Evolutionary conservation across 2,329 filamentous ascomycete species (phyloP).

Genomic region (Aspergillus persii): DNA sequence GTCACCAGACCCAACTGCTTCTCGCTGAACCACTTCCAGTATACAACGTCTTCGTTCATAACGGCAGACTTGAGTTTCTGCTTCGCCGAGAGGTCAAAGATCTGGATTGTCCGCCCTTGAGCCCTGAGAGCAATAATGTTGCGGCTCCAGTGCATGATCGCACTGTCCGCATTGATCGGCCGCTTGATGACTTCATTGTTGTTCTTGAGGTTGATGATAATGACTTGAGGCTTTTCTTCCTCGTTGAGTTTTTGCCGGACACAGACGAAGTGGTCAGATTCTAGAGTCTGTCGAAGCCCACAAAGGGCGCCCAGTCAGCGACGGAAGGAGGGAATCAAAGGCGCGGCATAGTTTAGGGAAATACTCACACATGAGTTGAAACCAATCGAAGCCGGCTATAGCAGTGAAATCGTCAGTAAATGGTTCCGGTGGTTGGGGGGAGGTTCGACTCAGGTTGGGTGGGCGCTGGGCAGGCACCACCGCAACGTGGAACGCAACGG

Average conservation of each 20-base stretch:
- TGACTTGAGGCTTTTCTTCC: constrained; percentile 81
- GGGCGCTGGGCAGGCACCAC: constrained; percentile 14
- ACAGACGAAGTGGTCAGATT: constrained; percentile 96
- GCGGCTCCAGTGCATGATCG: constrained; percentile 97
- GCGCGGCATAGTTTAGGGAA: background rate
- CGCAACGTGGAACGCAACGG: constrained; percentile 5
- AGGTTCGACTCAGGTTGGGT: background rate
- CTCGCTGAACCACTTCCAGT: constrained; percentile 99
- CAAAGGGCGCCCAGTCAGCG: constrained; percentile 20
- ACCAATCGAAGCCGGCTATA: constrained; percentile 69
- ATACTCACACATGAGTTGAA: constrained; percentile 80
- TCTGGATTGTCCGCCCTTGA: constrained; percentile 89
- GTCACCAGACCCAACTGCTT: constrained; percentile 85
- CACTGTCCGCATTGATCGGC: constrained; percentile 98
- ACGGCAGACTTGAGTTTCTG: constrained; percentile 94
- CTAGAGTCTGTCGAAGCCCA: constrained; percentile 70
- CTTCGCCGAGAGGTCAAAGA: constrained; percentile 92
- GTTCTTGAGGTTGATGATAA: constrained; percentile 98
- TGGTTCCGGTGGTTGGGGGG: constrained; percentile 4
- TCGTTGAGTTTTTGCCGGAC: constrained; percentile 91
- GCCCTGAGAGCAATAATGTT: constrained; percentile 97
- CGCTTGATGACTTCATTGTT: constrained; percentile 91
- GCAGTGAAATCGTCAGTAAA: constrained; percentile 26
- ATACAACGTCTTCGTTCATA: constrained; percentile 96
- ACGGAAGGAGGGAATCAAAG: background rate